phyloP scores from a whole-genome alignment of 768 basidiomycete species.

The Rhodotorula kratochvilovae region DNA sequence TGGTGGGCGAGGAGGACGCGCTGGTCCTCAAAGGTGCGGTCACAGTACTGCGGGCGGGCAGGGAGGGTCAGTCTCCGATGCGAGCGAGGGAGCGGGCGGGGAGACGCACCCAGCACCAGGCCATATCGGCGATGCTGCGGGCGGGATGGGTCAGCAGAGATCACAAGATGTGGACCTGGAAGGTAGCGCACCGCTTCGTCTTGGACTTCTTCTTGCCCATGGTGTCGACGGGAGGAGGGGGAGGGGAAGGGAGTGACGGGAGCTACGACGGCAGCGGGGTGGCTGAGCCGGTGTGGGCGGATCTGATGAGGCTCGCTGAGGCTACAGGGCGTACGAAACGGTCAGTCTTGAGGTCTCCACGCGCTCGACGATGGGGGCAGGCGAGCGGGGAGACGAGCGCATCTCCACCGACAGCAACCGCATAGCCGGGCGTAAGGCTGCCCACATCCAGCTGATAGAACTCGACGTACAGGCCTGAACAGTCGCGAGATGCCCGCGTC shows the following conservation, averaged over 20 bases:
- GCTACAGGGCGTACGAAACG: no score
- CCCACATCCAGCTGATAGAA: no score
- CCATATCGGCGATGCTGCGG: conserved; percentile 34
- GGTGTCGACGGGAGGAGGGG: neutral
- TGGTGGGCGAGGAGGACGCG: conserved; percentile 97
- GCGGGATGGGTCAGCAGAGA: neutral
- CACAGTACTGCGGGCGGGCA: conserved; percentile 55
- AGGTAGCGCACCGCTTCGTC: neutral
- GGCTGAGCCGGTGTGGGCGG: neutral
- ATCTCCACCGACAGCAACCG: no score
- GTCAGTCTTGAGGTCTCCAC: no score
- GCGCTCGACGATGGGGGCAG: no score
- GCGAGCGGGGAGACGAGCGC: no score
- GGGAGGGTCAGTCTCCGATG: neutral
- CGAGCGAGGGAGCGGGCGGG: neutral
- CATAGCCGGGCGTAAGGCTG: no score
- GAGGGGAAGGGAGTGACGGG: neutral
- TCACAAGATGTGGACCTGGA: neutral
- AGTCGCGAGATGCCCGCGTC: no score
- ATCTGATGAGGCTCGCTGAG: no score
- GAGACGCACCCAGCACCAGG: conserved; percentile 35
- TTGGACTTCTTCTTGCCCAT: conserved; percentile 38
- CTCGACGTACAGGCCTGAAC: no score
- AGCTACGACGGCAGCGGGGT: no score
- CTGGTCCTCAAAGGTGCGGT: conserved; percentile 92